These are phyloP conservation scores for Aciculosporium take DNA, from an alignment of 2,329 filamentous ascomycete species.

Conservation along the genomic window DNA sequence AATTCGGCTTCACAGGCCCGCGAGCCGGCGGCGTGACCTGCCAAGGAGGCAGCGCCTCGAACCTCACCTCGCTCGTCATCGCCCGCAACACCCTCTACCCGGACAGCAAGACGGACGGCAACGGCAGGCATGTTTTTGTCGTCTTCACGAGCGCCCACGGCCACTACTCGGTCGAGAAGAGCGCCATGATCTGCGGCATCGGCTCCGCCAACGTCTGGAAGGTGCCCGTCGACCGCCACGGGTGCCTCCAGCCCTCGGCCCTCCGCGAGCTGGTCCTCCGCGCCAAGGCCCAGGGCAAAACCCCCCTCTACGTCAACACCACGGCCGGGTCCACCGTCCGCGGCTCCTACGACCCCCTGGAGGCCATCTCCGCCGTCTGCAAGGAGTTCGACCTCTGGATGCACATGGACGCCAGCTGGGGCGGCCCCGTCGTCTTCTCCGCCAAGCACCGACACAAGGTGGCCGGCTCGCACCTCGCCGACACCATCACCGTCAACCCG, in stretches of 20 bases:
- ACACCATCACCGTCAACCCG: constrained; percentile 78
- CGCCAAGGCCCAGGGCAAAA: constrained; percentile 53
- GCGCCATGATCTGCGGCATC: constrained; percentile 78
- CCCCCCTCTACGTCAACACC: constrained; percentile 87
- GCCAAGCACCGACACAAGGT: constrained; percentile 49
- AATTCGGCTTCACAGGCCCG: constrained; percentile 64
- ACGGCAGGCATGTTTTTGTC: constrained; percentile 51
- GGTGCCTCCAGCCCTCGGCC: constrained; percentile 54
- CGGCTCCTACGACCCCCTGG: constrained; percentile 75
- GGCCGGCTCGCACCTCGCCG: constrained; percentile 55
- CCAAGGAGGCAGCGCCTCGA: constrained; percentile 73
- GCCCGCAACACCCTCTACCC: constrained; percentile 80
- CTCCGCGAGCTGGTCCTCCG: constrained; percentile 49
- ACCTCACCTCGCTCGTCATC: constrained; percentile 71
- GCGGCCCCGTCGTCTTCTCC: constrained; percentile 70
- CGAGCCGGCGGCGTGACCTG: constrained; percentile 61
- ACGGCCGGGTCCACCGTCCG: constrained; percentile 90
- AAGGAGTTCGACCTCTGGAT: constrained; percentile 66
- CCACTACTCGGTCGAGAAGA: constrained; percentile 91
- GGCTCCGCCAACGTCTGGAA: constrained; percentile 58
- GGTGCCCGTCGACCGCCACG: constrained; percentile 58
- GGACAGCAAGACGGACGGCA: constrained; percentile 58
- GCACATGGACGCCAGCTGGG: constrained; percentile 88
- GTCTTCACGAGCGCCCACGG: constrained; percentile 83
- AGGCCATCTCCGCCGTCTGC: constrained; percentile 55